Percentiles rank a stretch among this genome's conserved stretches.
phyloP scores from a whole-genome alignment of 345 rosid species.

The Aurinia saxatilis region DNA sequence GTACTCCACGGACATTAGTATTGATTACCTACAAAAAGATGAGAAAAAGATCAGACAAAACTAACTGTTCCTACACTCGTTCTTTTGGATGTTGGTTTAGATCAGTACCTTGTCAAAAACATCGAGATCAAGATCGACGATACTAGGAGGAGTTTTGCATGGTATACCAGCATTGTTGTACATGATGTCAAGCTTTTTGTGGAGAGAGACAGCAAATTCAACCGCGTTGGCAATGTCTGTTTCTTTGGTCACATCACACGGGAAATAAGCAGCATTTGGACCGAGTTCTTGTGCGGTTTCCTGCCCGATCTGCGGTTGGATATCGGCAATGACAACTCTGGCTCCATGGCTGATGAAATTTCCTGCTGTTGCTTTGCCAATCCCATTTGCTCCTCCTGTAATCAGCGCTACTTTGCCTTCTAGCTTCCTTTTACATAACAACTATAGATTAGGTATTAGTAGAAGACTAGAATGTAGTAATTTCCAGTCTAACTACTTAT shows the following conservation, averaged over 20 bases:
- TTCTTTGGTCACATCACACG: slow-evolving; percentile 72
- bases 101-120: slow-evolving; percentile 39
- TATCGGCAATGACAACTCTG: slow-evolving; percentile 71
- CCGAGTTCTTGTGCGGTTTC: slow-evolving; percentile 57
- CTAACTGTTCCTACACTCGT: neutral
- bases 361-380: slow-evolving; percentile 72
- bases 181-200: slow-evolving; percentile 62
- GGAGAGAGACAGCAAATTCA: slow-evolving; percentile 46
- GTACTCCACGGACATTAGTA: slow-evolving; percentile 65
- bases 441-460: neutral
- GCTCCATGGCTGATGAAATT: slow-evolving; percentile 70
- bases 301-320: slow-evolving; percentile 47
- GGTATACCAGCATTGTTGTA: slow-evolving; percentile 80
- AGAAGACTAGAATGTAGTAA: neutral
- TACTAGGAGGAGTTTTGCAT: slow-evolving; percentile 51
- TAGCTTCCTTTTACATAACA: slow-evolving; percentile 41
- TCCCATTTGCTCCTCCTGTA: slow-evolving; percentile 88
- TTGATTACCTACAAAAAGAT: slow-evolving; percentile 35
- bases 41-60: neutral
- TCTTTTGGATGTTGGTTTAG: neutral
- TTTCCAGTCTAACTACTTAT: neutral
- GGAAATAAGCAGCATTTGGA: slow-evolving; percentile 42
- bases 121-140: slow-evolving; percentile 60
- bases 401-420: slow-evolving; percentile 80
- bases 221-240: slow-evolving; percentile 58